phyloP scores from a whole-genome alignment of 345 rosid species.

The Orychophragmus violaceus region DNA sequence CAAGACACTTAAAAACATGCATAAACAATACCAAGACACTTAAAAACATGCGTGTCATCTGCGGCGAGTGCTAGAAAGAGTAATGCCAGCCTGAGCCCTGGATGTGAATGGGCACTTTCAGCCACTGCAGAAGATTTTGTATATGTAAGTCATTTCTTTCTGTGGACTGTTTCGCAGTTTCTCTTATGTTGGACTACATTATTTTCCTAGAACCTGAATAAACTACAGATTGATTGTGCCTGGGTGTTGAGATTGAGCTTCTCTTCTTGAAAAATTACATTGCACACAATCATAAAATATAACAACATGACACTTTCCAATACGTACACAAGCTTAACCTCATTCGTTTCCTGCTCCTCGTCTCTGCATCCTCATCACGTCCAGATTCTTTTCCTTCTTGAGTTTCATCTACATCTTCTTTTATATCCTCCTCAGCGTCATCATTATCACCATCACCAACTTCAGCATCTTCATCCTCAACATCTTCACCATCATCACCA shows the following conservation, averaged over 20 bases:
- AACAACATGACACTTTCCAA: neutral
- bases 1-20: no score
- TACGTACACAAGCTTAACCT: neutral
- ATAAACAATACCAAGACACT: no score
- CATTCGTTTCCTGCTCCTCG: neutral
- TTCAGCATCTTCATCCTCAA: neutral
- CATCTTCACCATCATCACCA: neutral
- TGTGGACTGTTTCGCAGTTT: conserved; percentile 16
- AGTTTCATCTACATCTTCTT: neutral
- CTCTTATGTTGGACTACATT: neutral
- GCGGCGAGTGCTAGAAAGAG: conserved; percentile 59
- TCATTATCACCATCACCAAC: neutral
- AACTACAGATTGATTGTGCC: neutral
- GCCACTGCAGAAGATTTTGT: conserved; percentile 75
- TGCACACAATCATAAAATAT: neutral
- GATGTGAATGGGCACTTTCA: conserved; percentile 81
- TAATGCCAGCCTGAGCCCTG: conserved; percentile 50
- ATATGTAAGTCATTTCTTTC: conserved; percentile 47
- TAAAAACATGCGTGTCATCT: conserved; percentile 92
- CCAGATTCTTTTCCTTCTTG: neutral
- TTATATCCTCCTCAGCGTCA: neutral
- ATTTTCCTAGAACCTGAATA: neutral
- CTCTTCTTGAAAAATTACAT: neutral
- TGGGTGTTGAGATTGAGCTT: neutral
- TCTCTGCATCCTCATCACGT: neutral